Conservation (phyloP, 331 rosid genomes). For the Cucumis variabilis region DNA sequence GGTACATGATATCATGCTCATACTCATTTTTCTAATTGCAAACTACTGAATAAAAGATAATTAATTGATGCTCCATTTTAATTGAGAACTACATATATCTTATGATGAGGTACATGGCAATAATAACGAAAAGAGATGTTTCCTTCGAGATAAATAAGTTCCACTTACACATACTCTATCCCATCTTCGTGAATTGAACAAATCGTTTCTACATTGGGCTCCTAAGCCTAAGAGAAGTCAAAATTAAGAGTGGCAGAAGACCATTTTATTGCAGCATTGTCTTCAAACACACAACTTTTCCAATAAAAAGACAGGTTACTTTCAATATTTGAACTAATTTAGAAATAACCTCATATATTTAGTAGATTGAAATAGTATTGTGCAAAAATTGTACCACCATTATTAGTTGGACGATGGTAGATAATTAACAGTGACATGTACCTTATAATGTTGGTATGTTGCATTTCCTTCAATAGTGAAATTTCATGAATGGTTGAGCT, state of each 20-base stretch:
- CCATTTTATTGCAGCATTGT: constrained; percentile 5
- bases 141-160: background rate
- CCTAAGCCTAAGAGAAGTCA: background rate
- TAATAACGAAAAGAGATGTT: background rate
- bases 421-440: constrained; percentile 31
- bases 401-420: background rate
- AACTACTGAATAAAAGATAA: background rate
- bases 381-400: background rate
- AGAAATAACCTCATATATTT: background rate
- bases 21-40: background rate
- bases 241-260: background rate
- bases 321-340: background rate
- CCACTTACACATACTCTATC: constrained; percentile 1
- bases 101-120: background rate
- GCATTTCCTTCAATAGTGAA: constrained; percentile 97
- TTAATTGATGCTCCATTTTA: background rate
- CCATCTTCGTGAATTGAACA: background rate
- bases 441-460: constrained; percentile 96
- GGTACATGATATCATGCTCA: background rate
- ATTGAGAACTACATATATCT: background rate
- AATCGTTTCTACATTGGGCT: background rate
- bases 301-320: background rate
- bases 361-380: background rate
- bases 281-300: background rate
- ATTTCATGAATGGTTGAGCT: constrained; percentile 97